phyloP scores from a whole-genome alignment of 1,139 yeast genomes.

The Pichia sp. region DNA sequence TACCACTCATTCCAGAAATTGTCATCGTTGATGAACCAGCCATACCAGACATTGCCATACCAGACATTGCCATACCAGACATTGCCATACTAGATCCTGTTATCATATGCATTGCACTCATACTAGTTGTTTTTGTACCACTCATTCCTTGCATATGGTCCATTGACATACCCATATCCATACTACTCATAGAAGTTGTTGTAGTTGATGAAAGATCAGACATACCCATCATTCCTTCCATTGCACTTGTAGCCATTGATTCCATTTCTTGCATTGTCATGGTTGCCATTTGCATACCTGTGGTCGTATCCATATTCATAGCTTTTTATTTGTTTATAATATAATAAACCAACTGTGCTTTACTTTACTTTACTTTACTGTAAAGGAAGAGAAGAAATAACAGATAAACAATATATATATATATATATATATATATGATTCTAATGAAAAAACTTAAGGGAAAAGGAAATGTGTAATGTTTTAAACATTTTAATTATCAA shows the following conservation, averaged over 20 bases:
- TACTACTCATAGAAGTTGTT: background rate
- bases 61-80: background rate
- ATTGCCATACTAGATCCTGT: background rate
- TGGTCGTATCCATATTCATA: no score
- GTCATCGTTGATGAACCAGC: background rate
- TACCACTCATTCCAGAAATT: background rate
- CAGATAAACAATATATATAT: no score
- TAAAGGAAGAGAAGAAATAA: no score
- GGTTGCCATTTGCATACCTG: background rate
- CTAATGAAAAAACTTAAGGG: no score
- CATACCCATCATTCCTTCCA: background rate
- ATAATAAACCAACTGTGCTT: no score
- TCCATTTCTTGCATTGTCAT: background rate
- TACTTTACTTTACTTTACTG: no score
- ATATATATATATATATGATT: no score
- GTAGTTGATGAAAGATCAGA: background rate
- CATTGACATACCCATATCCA: conserved; percentile 6
- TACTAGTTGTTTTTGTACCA: background rate
- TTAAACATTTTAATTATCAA: no score
- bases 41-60: conserved; percentile 1
- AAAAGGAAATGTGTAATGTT: no score
- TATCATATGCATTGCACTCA: background rate
- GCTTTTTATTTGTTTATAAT: no score
- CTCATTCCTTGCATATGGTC: background rate
- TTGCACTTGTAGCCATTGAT: no score